phyloP scores from a whole-genome alignment of 2,329 filamentous ascomycete genomes.

The Aspergillus hortae region DNA sequence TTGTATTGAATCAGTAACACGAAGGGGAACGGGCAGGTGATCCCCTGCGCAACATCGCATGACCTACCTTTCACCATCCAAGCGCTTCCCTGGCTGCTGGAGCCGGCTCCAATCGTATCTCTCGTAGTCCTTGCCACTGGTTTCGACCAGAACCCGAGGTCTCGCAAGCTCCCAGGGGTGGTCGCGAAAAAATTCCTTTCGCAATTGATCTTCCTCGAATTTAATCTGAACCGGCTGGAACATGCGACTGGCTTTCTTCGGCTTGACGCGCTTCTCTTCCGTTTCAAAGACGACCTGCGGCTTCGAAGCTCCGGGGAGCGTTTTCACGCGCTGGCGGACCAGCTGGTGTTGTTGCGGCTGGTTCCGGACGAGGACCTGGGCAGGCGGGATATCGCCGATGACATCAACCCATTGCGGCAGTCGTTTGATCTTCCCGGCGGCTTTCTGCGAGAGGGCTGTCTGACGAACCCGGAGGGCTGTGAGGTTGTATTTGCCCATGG shows the following conservation, averaged over 20 bases:
- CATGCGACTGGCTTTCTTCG: slow-evolving; percentile 66
- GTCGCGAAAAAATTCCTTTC: slow-evolving; percentile 80
- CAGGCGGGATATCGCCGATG: slow-evolving; percentile 56
- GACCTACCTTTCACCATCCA: slow-evolving; percentile 79
- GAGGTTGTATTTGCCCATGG: slow-evolving; percentile 47
- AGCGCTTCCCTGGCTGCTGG: slow-evolving; percentile 67
- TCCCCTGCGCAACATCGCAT: neutral
- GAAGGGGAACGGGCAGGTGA: neutral
- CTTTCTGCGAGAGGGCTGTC: slow-evolving; percentile 38
- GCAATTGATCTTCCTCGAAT: slow-evolving; percentile 80
- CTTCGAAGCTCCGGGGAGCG: slow-evolving; percentile 24
- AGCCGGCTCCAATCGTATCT: slow-evolving; percentile 76
- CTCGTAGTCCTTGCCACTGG: slow-evolving; percentile 76
- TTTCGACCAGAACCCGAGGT: slow-evolving; percentile 78
- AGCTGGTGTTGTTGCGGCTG: slow-evolving; percentile 48
- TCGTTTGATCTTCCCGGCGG: slow-evolving; percentile 31
- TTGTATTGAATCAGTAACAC: neutral
- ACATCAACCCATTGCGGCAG: slow-evolving; percentile 55
- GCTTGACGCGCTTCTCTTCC: slow-evolving; percentile 41
- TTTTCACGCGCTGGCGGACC: slow-evolving; percentile 37
- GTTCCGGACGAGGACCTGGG: slow-evolving; percentile 57
- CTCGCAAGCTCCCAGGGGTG: slow-evolving; percentile 97
- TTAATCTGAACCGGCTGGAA: slow-evolving; percentile 75
- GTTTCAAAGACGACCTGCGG: slow-evolving; percentile 35
- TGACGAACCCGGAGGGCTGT: slow-evolving; percentile 45